Evolutionary conservation across 2,329 filamentous ascomycete species (phyloP).

Genomic region (Verticillium zaregamsianum): DNA sequence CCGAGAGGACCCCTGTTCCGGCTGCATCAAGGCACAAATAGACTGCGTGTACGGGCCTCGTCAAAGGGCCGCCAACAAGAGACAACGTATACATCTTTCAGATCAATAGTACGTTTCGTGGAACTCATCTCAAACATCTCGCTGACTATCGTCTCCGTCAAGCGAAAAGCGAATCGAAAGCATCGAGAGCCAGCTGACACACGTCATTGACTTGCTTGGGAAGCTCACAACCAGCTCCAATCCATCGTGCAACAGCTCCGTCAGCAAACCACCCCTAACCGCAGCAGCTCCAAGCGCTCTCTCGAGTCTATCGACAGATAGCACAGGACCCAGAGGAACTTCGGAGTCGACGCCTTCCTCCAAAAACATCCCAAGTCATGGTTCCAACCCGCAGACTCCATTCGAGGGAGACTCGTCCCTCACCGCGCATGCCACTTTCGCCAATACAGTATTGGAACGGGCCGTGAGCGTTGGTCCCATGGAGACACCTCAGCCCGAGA

Average conservation of each 20-base stretch:
- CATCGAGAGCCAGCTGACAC: neutral
- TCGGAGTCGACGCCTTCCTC: constrained; percentile 6
- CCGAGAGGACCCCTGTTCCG: neutral
- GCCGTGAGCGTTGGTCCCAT: constrained; percentile 23
- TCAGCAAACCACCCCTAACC: constrained; percentile 11
- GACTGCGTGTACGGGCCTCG: neutral
- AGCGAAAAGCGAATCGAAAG: neutral
- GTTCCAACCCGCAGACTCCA: constrained; percentile 15
- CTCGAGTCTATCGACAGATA: neutral
- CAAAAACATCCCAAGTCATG: constrained; percentile 5
- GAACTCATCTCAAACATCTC: neutral
- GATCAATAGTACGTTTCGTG: constrained; percentile 11
- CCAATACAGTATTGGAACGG: constrained; percentile 37
- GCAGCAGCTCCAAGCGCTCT: neutral
- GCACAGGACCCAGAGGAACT: neutral
- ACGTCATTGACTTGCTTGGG: constrained; percentile 26
- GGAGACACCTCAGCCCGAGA: constrained; percentile 21
- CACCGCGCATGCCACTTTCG: constrained; percentile 40
- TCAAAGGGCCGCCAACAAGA: constrained; percentile 6
- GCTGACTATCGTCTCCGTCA: neutral
- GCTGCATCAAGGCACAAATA: neutral
- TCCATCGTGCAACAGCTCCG: constrained; percentile 8
- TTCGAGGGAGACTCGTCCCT: constrained; percentile 41
- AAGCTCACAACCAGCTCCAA: constrained; percentile 21
- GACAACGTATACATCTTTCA: constrained; percentile 13